A percentile compares a stretch with the other conserved stretches of the same genome.
These are phyloP conservation scores for Penicillium digitatum DNA, from an alignment of 2,329 filamentous ascomycete genomes.

Conservation along the genomic window DNA sequence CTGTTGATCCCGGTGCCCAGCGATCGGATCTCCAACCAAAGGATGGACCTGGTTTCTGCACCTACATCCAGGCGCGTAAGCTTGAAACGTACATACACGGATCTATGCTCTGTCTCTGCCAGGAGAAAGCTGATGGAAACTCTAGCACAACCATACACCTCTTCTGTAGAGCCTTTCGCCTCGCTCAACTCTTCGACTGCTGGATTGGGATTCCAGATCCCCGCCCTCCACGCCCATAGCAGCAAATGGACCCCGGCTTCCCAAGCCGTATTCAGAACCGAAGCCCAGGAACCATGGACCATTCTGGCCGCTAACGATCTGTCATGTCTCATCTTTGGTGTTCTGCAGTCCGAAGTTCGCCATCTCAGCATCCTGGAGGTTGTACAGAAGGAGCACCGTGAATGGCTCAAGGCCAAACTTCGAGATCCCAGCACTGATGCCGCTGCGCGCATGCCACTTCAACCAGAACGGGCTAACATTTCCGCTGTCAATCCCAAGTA, in stretches of 20 bases:
- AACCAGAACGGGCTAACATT: conserved; percentile 39
- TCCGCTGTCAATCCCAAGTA: conserved; percentile 34
- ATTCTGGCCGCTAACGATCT: conserved; percentile 95
- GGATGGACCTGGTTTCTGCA: conserved; percentile 38
- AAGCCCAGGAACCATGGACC: conserved; percentile 84
- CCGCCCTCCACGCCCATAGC: conserved; percentile 77
- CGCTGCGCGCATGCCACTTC: conserved; percentile 28
- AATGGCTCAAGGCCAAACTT: conserved; percentile 86
- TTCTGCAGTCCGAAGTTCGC: conserved; percentile 90
- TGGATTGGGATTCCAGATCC: conserved; percentile 40
- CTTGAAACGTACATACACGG: conserved; percentile 83
- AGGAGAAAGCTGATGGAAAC: conserved; percentile 82
- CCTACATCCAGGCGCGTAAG: conserved; percentile 60
- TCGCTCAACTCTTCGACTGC: conserved; percentile 34
- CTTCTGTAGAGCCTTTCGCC: conserved; percentile 49
- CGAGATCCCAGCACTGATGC: conserved; percentile 58
- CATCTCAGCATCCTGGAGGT: conserved; percentile 95
- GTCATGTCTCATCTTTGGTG: conserved; percentile 96
- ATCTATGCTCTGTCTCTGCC: conserved; percentile 68
- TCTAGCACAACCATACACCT: conserved; percentile 71
- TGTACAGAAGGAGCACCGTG: conserved; percentile 79
- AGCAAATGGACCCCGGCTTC: conserved; percentile 86
- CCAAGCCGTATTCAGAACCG: conserved; percentile 97
- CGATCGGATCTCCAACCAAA: conserved; percentile 31
- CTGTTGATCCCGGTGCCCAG: conserved; percentile 30